A percentile compares a stretch with the other conserved stretches of the same genome.
These are phyloP conservation scores for Aspergillus sergii DNA, from an alignment of 2,329 filamentous ascomycete genomes.

Conservation along the genomic window DNA sequence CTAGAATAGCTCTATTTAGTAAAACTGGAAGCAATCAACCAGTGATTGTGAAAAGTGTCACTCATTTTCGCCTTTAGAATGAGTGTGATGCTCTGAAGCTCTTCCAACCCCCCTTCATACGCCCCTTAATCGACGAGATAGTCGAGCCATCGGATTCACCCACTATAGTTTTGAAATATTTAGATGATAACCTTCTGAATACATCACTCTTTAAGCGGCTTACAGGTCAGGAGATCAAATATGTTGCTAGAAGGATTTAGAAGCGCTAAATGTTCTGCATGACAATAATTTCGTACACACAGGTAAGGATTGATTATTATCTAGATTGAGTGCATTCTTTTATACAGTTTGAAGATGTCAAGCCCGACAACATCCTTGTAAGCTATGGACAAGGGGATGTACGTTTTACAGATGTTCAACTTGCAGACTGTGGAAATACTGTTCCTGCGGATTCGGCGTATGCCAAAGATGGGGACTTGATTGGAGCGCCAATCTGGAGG, in stretches of 20 bases:
- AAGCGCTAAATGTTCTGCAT: conserved; percentile 19
- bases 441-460: conserved; percentile 18
- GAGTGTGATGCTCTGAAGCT: too few species aligned
- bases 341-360: conserved; percentile 23
- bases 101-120: too few species aligned
- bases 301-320: conserved; percentile 11
- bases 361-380: conserved; percentile 26
- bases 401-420: conserved; percentile 25
- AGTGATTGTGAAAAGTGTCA: too few species aligned
- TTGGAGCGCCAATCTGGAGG: conserved; percentile 24
- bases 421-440: conserved; percentile 26
- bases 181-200: conserved; percentile 1
- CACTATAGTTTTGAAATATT: not conserved
- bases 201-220: not conserved
- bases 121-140: too few species aligned
- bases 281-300: conserved; percentile 23
- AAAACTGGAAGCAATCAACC: too few species aligned
- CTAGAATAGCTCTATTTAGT: too few species aligned
- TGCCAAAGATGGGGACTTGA: conserved; percentile 19
- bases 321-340: not conserved
- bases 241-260: conserved; percentile 18
- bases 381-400: conserved; percentile 18
- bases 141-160: not conserved
- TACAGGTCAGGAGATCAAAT: conserved; percentile 11
- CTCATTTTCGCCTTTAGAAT: too few species aligned